Evolutionary conservation across 1,284 basidiomycete genomes (phyloP).

Genomic region (Mycosarcoma mackinlayi): DNA sequence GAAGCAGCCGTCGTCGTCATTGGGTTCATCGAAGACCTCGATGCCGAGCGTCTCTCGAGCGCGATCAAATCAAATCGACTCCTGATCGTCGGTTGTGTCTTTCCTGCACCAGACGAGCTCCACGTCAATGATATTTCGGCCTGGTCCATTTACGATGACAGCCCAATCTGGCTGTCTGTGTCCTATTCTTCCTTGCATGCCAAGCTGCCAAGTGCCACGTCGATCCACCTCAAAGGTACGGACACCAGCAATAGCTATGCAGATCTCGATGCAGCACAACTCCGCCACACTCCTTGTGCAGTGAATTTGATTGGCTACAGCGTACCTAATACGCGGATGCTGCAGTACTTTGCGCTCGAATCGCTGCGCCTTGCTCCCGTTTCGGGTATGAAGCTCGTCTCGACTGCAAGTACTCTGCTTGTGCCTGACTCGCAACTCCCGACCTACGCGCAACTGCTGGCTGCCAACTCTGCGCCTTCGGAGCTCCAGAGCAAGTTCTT

Average conservation of each 20-base stretch:
- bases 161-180: slow-evolving; percentile 11
- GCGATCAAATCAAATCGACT: slow-evolving; percentile 5
- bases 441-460: not conserved
- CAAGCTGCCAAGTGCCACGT: slow-evolving; percentile 9
- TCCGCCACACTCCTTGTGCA: slow-evolving; percentile 8
- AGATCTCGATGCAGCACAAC: not conserved
- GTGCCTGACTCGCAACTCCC: slow-evolving; percentile 18
- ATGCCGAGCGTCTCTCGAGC: not conserved
- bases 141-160: not conserved
- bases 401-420: slow-evolving; percentile 20
- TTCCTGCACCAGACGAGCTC: not conserved
- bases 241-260: not conserved
- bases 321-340: slow-evolving; percentile 71
- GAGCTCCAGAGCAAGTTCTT: slow-evolving; percentile 36
- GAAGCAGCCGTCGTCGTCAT: slow-evolving; percentile 33
- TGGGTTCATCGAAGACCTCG: slow-evolving; percentile 1
- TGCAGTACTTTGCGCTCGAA: slow-evolving; percentile 74
- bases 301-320: slow-evolving; percentile 71
- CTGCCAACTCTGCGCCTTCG: slow-evolving; percentile 13
- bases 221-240: slow-evolving; percentile 4
- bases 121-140: too few relatives aligned
- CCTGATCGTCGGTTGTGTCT: slow-evolving; percentile 8
- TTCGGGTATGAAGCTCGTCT: slow-evolving; percentile 43
- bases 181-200: not conserved
- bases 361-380: slow-evolving; percentile 66